Conservation (phyloP, 495 filamentous ascomycete species). For the Astrothelium macrocarpum region DNA sequence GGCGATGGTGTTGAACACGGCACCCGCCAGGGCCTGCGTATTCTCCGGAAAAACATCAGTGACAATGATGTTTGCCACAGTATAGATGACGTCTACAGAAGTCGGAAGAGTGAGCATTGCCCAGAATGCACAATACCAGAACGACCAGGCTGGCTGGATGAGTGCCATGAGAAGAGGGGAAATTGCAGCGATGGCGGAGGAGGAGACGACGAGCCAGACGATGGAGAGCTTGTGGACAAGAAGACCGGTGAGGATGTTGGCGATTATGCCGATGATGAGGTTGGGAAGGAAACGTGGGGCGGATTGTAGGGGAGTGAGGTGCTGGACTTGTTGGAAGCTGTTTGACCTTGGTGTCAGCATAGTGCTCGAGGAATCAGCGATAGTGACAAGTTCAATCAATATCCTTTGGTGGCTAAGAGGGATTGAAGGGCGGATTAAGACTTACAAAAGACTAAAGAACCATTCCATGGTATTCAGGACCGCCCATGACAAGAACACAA, state of each 20-base stretch:
- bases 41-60: conserved; percentile 22
- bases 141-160: conserved; percentile 21
- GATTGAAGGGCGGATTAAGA: background rate
- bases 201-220: conserved; percentile 13
- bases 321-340: conserved; percentile 23
- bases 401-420: no score
- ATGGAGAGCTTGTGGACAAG: conserved; percentile 19
- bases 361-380: no score
- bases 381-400: no score
- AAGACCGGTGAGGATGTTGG: conserved; percentile 20
- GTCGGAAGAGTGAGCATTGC: conserved; percentile 19
- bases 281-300: conserved; percentile 23
- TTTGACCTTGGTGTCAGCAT: no score
- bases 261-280: conserved; percentile 11
- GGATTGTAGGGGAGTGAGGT: conserved; percentile 9
- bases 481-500: conserved; percentile 41
- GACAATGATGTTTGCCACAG: conserved; percentile 22
- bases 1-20: conserved; percentile 24
- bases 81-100: conserved; percentile 21
- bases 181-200: conserved; percentile 11
- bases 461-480: conserved; percentile 43
- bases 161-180: conserved; percentile 25
- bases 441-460: conserved; percentile 37
- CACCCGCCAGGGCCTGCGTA: conserved; percentile 24
- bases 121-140: conserved; percentile 25